A percentile compares a stretch with the other conserved stretches of the same genome.
Evolutionary conservation across 345 rosid species (phyloP).

Genomic region (Salix purpurea): DNA sequence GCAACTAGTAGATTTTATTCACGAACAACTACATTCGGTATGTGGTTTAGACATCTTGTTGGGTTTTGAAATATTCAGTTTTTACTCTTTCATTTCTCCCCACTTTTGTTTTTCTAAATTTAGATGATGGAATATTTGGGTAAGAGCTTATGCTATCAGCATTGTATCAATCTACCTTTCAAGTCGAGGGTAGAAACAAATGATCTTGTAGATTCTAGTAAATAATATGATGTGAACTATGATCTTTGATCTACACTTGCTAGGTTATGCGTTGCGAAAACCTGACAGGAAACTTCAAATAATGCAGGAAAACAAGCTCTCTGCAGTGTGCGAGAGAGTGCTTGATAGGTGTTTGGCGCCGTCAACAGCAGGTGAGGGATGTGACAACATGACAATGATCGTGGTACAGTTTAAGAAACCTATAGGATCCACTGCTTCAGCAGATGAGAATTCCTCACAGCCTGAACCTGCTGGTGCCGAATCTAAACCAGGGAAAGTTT

Average conservation of each 20-base stretch:
- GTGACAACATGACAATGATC: conserved; percentile 99
- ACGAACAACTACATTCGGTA: conserved; percentile 66
- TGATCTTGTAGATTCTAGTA: not conserved
- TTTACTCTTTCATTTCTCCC: not conserved
- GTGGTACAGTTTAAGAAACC: conserved; percentile 86
- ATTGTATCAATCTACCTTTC: not conserved
- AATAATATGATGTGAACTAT: not conserved
- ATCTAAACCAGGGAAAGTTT: conserved; percentile 21
- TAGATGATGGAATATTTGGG: not conserved
- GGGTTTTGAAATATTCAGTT: not conserved
- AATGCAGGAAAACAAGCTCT: conserved; percentile 84
- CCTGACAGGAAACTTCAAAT: not conserved
- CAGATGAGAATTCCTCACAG: conserved; percentile 35
- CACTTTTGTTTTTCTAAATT: not conserved
- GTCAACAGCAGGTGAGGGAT: conserved; percentile 77
- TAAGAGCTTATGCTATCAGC: not conserved
- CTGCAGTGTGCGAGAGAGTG: conserved; percentile 77
- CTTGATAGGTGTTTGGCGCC: conserved; percentile 89
- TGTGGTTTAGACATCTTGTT: not conserved
- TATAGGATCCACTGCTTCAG: conserved; percentile 19
- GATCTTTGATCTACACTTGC: not conserved
- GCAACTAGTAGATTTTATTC: conserved; percentile 84
- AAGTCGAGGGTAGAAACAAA: not conserved
- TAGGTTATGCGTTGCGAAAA: not conserved
- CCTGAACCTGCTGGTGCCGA: conserved; percentile 21